Conservation (phyloP, 768 basidiomycete genomes). For the Asterophora lycoperdoides region DNA sequence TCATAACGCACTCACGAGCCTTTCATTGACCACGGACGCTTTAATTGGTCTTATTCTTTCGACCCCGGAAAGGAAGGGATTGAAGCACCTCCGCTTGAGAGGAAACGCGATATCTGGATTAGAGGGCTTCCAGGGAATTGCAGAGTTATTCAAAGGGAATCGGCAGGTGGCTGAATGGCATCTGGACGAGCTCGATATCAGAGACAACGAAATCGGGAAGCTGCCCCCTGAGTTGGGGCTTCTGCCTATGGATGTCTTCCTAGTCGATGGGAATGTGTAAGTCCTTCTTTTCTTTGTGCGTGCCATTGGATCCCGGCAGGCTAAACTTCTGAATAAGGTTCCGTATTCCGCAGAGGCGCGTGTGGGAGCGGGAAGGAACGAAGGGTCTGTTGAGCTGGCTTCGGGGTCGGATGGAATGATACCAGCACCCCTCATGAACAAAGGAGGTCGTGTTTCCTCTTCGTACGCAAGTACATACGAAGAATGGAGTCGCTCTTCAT, state of each 20-base stretch:
- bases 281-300: slow-evolving; percentile 25
- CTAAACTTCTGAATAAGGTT: slow-evolving; percentile 43
- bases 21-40: slow-evolving; percentile 43
- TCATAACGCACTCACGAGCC: slow-evolving; percentile 63
- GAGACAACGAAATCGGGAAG: slow-evolving; percentile 76
- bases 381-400: slow-evolving; percentile 79
- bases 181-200: slow-evolving; percentile 76
- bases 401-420: slow-evolving; percentile 62
- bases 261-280: slow-evolving; percentile 83
- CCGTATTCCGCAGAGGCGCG: slow-evolving; percentile 72
- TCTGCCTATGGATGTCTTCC: slow-evolving; percentile 72
- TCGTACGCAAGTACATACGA: too few species aligned
- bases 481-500: too few species aligned
- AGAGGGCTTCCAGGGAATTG: slow-evolving; percentile 56
- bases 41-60: slow-evolving; percentile 51
- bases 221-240: slow-evolving; percentile 68
- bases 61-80: slow-evolving; percentile 43
- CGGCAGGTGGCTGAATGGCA: slow-evolving; percentile 63
- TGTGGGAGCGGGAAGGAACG: slow-evolving; percentile 87
- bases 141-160: slow-evolving; percentile 63
- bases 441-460: too few species aligned
- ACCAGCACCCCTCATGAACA: neutral
- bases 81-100: slow-evolving; percentile 61
- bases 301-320: too few species aligned
- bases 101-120: slow-evolving; percentile 65